These are phyloP conservation scores for Neocatenulostroma microsporum DNA, from an alignment of 2,329 filamentous ascomycete species.

Conservation along the genomic window DNA sequence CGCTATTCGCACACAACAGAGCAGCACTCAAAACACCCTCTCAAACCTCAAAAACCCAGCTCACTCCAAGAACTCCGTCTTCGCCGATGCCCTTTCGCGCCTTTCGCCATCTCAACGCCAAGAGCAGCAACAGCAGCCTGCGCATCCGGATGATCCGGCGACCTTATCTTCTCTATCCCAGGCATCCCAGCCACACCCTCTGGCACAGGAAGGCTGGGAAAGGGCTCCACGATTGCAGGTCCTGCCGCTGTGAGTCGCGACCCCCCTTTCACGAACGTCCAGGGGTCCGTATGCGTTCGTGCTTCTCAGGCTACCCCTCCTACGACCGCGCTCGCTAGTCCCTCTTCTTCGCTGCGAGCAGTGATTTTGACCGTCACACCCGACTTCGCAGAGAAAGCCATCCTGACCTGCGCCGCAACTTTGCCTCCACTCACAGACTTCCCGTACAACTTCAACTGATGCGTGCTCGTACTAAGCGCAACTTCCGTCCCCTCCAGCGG, in stretches of 20 bases:
- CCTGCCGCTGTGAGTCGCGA: not conserved
- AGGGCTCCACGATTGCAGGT: too few relatives aligned
- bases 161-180: not conserved
- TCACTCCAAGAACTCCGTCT: conserved; percentile 8
- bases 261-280: conserved; percentile 3
- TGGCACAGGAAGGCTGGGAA: too few relatives aligned
- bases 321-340: conserved; percentile 75
- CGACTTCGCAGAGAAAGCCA: conserved; percentile 88
- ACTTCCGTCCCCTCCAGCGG: conserved; percentile 92
- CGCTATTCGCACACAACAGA: too few relatives aligned
- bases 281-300: conserved; percentile 1
- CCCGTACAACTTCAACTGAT: conserved; percentile 90
- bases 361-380: conserved; percentile 95
- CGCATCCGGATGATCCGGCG: not conserved
- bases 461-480: conserved; percentile 76
- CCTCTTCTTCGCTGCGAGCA: conserved; percentile 85
- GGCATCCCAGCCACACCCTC: not conserved
- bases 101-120: not conserved
- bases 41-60: conserved; percentile 8
- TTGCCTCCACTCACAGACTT: conserved; percentile 58
- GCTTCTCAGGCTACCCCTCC: conserved; percentile 67
- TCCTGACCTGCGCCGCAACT: conserved; percentile 78
- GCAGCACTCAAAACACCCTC: too few relatives aligned
- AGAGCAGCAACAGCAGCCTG: not conserved
- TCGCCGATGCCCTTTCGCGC: conserved; percentile 4